These are phyloP conservation scores for Trichoderma arundinaceum DNA, from an alignment of 2,329 filamentous ascomycete species.

Conservation along the genomic window DNA sequence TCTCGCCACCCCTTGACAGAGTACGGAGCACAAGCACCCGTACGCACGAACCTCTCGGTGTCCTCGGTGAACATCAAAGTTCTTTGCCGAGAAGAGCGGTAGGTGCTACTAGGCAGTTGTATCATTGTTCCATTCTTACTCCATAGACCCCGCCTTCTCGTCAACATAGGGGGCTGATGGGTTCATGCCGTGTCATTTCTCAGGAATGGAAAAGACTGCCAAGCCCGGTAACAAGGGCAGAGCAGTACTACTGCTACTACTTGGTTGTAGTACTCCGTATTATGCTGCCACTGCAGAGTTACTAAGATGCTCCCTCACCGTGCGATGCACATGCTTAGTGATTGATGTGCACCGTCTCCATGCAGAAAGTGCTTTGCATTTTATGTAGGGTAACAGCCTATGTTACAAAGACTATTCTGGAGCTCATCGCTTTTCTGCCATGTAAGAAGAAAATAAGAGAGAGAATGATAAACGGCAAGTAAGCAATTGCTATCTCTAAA, in stretches of 20 bases:
- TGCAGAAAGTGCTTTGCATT: no score
- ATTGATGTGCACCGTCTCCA: no score
- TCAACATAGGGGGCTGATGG: background rate
- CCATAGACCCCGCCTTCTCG: background rate
- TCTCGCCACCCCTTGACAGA: no score
- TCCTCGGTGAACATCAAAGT: background rate
- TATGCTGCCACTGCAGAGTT: no score
- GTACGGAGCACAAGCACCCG: background rate
- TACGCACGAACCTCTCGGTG: background rate
- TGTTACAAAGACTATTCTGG: no score
- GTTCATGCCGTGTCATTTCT: background rate
- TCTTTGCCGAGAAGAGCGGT: background rate
- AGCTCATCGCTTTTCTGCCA: background rate
- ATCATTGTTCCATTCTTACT: constrained; percentile 1
- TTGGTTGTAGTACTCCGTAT: no score
- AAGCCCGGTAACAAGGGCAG: background rate
- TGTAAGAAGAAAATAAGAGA: background rate
- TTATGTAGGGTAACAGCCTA: background rate
- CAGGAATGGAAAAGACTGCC: background rate
- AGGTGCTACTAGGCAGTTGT: no score
- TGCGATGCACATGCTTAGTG: no score
- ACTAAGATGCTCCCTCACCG: no score
- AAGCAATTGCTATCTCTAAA: no score
- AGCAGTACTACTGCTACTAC: no score
- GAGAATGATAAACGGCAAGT: background rate